Evolutionary conservation across 495 filamentous ascomycete species (phyloP).

Genomic region (Bryoglossum gracile): DNA sequence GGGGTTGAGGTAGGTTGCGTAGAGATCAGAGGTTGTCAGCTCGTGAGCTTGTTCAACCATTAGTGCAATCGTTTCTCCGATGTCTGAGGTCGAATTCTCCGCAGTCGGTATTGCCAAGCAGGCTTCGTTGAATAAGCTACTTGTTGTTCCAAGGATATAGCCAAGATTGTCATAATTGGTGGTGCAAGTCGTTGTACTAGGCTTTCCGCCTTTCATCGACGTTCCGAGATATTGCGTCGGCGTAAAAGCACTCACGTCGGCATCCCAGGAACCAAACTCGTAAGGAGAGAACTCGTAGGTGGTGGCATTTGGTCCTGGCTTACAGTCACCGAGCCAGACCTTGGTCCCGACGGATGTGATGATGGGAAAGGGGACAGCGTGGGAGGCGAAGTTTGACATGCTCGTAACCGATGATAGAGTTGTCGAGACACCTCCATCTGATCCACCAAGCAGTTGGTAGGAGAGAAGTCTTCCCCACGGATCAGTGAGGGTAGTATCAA

Average conservation of each 20-base stretch:
- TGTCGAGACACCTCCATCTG: constrained; percentile 32
- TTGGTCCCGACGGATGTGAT: constrained; percentile 32
- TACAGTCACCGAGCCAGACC: constrained; percentile 28
- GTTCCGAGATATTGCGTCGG: constrained; percentile 40
- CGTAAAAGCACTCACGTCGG: constrained; percentile 34
- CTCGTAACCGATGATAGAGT: constrained; percentile 29
- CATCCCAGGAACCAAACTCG: constrained; percentile 42
- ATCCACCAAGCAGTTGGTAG: constrained; percentile 32
- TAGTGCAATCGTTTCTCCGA: constrained; percentile 16
- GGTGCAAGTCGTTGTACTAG: constrained; percentile 28
- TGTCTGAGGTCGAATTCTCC: constrained; percentile 3
- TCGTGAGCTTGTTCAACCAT: constrained; percentile 20
- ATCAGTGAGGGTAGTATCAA: constrained; percentile 35
- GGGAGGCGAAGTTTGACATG: constrained; percentile 30
- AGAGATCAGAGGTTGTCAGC: constrained; percentile 24
- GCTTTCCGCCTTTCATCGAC: constrained; percentile 27
- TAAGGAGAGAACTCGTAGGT: constrained; percentile 41
- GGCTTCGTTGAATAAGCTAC: constrained; percentile 32
- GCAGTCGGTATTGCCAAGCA: constrained; percentile 24
- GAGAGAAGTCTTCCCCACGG: constrained; percentile 35
- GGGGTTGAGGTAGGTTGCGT: constrained; percentile 37
- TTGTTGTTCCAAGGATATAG: constrained; percentile 40
- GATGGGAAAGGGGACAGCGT: constrained; percentile 38
- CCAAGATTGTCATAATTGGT: constrained; percentile 43
- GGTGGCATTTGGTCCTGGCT: constrained; percentile 30